These are phyloP conservation scores for Pilaira anomala DNA, from an alignment of 192 early-diverging fungal species.

Conservation along the genomic window DNA sequence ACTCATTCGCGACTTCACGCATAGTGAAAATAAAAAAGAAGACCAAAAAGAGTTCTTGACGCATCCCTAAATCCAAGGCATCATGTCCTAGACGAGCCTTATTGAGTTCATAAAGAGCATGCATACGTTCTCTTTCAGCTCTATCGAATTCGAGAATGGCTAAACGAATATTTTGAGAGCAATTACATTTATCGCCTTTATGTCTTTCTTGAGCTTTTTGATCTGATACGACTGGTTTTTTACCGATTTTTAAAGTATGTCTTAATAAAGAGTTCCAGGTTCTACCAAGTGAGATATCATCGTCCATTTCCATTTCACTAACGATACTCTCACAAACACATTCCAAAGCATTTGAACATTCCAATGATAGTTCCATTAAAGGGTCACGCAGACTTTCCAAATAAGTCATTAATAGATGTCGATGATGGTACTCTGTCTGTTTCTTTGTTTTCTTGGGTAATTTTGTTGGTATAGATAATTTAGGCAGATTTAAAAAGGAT, in stretches of 20 bases:
- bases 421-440: constrained; percentile 42
- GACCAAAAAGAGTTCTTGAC: constrained; percentile 49
- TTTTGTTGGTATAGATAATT: constrained; percentile 5
- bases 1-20: constrained; percentile 45
- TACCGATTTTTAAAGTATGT: constrained; percentile 11
- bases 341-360: constrained; percentile 31
- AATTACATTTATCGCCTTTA: constrained; percentile 12
- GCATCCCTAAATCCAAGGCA: constrained; percentile 26
- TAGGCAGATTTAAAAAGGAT: constrained; percentile 18
- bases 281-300: background rate
- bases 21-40: constrained; percentile 53
- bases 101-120: constrained; percentile 11
- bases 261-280: constrained; percentile 19
- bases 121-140: constrained; percentile 26
- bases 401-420: constrained; percentile 49
- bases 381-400: constrained; percentile 48
- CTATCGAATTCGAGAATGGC: constrained; percentile 25
- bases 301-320: constrained; percentile 28
- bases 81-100: background rate
- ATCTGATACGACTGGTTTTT: background rate
- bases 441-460: constrained; percentile 37
- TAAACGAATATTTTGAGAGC: constrained; percentile 10
- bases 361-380: constrained; percentile 38
- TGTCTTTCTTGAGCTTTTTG: constrained; percentile 13
- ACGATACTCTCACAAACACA: constrained; percentile 22